Evolutionary conservation across 2,329 filamentous ascomycete species (phyloP).

Genomic region (Neophaeococcomyces aloes): DNA sequence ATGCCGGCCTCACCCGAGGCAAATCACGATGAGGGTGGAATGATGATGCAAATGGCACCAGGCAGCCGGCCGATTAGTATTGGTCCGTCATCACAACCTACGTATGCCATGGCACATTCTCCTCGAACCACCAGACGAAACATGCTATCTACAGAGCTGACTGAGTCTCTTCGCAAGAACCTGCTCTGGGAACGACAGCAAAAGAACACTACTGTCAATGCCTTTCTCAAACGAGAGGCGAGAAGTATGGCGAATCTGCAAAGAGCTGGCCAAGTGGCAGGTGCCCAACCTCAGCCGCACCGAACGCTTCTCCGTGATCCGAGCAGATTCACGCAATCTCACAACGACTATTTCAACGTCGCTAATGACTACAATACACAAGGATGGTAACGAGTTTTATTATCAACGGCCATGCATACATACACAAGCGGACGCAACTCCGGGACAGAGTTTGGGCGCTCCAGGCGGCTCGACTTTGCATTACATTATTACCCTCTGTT

Average conservation of each 20-base stretch:
- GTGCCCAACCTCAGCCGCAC: constrained; percentile 50
- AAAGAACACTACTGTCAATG: constrained; percentile 79
- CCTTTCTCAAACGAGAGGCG: constrained; percentile 80
- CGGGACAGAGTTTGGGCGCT: constrained; percentile 10
- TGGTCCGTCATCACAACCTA: constrained; percentile 12
- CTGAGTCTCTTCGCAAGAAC: constrained; percentile 81
- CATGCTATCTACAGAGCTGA: constrained; percentile 91
- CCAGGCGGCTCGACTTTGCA: constrained; percentile 13
- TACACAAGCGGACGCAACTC: constrained; percentile 3
- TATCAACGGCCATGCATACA: constrained; percentile 2
- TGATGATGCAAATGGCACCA: constrained; percentile 17
- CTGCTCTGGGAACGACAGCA: constrained; percentile 93
- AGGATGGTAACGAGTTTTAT: constrained; percentile 54
- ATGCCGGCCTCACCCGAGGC: constrained; percentile 48
- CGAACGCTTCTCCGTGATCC: constrained; percentile 45
- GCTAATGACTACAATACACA: constrained; percentile 76
- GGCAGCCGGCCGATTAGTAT: constrained; percentile 16
- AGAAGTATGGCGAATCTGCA: constrained; percentile 82
- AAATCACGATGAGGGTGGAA: constrained; percentile 37
- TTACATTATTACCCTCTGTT: constrained; percentile 11
- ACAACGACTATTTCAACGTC: constrained; percentile 76
- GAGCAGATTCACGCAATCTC: constrained; percentile 58
- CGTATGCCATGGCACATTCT: constrained; percentile 58
- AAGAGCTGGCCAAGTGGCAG: constrained; percentile 46
- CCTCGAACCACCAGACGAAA: constrained; percentile 85